Base-by-base conservation (phyloP, 148 eudicot genomes). In the Arctostaphylos glauca region DNA sequence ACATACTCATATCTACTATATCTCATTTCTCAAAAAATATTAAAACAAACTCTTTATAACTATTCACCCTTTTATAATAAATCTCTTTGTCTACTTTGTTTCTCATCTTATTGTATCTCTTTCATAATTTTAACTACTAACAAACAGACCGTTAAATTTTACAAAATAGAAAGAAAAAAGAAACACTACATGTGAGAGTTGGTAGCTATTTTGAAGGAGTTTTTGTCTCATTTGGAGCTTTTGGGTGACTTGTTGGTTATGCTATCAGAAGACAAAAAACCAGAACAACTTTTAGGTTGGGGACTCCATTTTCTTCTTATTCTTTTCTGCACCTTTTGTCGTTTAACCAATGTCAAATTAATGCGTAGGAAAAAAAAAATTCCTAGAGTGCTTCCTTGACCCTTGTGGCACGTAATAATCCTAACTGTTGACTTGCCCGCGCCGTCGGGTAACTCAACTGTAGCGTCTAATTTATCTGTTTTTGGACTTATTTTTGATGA, bases 191-290 rank as follows among this genome's bases (percentile, higher is more conserved):
- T 66, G 71, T 66, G 71, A 66, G 44, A 25, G 16, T 66, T 7
- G 71, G 5, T 25, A 16, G 38, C 38, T 31, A 31, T 31, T 31
- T 31, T 31, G 38, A 31, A 31, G 38, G 38, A 31, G 38, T 31
- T 31, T 31, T 31, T 31, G 38, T 31, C 38, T 31, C 38, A 1
- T 80, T 68, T 68, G 82, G 82, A 80, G 76, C 23, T 38, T 68
- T 68, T 68, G 38, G 15, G 82, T 25, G 15, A 47, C 44, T 5
- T 66, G 2, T 10, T 53, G 16, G 16, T 23, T 8, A 64, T 19
- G 43, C 7, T 6, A 79, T 0, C 18, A 21, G 13, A 19, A 47
- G 31, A 80, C 74, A 80, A 64, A 25, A 31, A 64, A 21, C 9
- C 48, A 44, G 14, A 67, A 52, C 21, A 52, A 49, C 10, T 25